Evolutionary conservation across 129 eudicot species (phyloP), one percentile per base, ranked within the genome.

Genomic region (Flaveria brownii): DNA sequence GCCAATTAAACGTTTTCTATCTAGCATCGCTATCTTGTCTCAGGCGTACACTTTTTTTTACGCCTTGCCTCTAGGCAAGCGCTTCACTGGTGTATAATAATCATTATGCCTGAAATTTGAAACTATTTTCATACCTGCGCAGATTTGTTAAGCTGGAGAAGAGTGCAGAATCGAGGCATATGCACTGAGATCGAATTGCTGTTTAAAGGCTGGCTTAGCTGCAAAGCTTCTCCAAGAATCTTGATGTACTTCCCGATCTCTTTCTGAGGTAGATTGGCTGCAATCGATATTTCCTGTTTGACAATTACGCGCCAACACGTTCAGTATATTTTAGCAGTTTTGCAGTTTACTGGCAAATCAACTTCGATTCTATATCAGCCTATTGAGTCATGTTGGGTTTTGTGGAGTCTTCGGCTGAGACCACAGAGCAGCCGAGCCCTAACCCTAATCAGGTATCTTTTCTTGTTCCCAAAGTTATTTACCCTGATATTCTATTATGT

Each of bases 191-290:
- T 94, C 74, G 99, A 94, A 80, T 94, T 94, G 87, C 97, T 94
- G 85, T 94, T 94, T 68, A 94, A 86, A 41, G 99, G 99, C 74
- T 94, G 99, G 61, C 97, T 94, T 80, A 94, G 79, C 79, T 94
- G 99, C 76, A 94, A 82, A 81, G 99, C 97, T 86, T 94, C 99
- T 75, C 99, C 99, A 36, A 94, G 96, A 78, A 94, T 94, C 92
- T 94, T 94, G 68, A 94, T 94, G 86, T 94, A 94, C 75, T 94
- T 94, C 5, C 99, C 99, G 33, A 94, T 94, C 89, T 94, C 99
- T 87, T 94, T 94, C 78, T 94, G 99, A 16, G 99, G 99, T 72
- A 94, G 81, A 85, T 91, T 94, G 10, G 99, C 97, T 49, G 99
- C 99, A 84, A 86, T 79, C 15, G 99, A 94, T 52, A 94, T 94